Conservation (phyloP, 768 basidiomycete genomes). For the Lactifluus pinguis region DNA sequence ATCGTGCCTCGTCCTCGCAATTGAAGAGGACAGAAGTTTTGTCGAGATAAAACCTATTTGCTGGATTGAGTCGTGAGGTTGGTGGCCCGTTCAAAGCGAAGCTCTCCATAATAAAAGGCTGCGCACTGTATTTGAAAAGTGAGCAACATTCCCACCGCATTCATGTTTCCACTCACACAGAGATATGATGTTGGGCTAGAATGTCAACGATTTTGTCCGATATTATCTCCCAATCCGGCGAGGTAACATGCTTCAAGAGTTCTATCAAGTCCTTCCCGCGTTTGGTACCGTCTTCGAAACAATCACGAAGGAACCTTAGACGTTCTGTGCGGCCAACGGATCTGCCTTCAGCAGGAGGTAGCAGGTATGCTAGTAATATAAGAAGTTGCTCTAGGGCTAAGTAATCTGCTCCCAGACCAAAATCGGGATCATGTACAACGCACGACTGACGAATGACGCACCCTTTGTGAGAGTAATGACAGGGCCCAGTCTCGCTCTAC, state of each 20-base stretch:
- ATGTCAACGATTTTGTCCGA: slow-evolving; percentile 19
- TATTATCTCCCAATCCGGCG: slow-evolving; percentile 16
- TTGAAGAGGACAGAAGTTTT: slow-evolving; percentile 15
- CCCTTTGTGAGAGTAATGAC: slow-evolving; percentile 11
- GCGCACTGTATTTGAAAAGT: slow-evolving; percentile 1
- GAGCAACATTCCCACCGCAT: neutral
- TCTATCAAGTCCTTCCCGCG: slow-evolving; percentile 11
- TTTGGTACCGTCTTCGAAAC: slow-evolving; percentile 4
- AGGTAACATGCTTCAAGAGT: slow-evolving; percentile 12
- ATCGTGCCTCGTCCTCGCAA: slow-evolving; percentile 12
- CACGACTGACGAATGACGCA: neutral
- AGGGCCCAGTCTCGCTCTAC: slow-evolving; percentile 8
- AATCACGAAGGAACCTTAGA: slow-evolving; percentile 12
- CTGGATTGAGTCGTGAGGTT: neutral
- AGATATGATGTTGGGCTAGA: slow-evolving; percentile 18
- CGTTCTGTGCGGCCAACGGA: slow-evolving; percentile 7
- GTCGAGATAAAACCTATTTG: slow-evolving; percentile 15
- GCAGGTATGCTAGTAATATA: slow-evolving; percentile 14
- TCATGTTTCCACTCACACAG: slow-evolving; percentile 7
- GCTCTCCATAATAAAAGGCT: slow-evolving; percentile 13
- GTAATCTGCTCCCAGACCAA: slow-evolving; percentile 7
- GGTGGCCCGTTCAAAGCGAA: slow-evolving; percentile 4
- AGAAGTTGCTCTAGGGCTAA: slow-evolving; percentile 16
- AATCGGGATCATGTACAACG: neutral
- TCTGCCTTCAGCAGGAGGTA: slow-evolving; percentile 9